Conservation (phyloP, 2,329 filamentous ascomycete genomes). For the Lachnellula suecica region DNA sequence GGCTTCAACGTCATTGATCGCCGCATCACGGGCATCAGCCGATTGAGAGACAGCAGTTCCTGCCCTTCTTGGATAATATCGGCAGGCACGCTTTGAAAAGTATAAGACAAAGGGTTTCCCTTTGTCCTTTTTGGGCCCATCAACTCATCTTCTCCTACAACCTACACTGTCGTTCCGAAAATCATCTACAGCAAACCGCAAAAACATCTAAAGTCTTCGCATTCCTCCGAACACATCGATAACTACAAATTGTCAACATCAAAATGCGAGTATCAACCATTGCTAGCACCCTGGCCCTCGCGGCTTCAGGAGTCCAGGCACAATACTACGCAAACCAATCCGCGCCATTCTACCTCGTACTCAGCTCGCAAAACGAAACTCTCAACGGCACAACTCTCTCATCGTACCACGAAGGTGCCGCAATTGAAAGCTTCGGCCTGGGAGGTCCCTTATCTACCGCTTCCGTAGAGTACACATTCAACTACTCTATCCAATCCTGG, state of each 20-base stretch:
- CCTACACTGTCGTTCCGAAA: no score
- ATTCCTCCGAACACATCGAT: background rate
- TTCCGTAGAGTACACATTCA: conserved; percentile 24
- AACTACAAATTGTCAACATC: background rate
- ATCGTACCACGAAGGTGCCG: conserved; percentile 48
- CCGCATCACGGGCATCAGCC: background rate
- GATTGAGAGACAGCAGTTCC: background rate
- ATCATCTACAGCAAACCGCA: no score
- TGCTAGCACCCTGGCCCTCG: conserved; percentile 18
- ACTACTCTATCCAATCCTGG: conserved; percentile 32
- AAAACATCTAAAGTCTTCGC: no score
- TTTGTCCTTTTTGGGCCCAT: background rate
- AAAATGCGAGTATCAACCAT: conserved; percentile 24
- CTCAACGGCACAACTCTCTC: conserved; percentile 38
- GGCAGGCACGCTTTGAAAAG: background rate
- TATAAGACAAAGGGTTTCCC: background rate
- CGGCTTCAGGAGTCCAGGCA: conserved; percentile 19
- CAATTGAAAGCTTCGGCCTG: conserved; percentile 45
- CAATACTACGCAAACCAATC: conserved; percentile 36
- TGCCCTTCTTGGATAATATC: background rate
- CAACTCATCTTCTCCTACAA: background rate
- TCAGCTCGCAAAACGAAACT: conserved; percentile 37
- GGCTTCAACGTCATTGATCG: background rate
- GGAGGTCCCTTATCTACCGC: conserved; percentile 12
- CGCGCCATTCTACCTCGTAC: conserved; percentile 42